Conservation (phyloP, 2,329 filamentous ascomycete species). For the Thermothelomyces thermophilus region DNA sequence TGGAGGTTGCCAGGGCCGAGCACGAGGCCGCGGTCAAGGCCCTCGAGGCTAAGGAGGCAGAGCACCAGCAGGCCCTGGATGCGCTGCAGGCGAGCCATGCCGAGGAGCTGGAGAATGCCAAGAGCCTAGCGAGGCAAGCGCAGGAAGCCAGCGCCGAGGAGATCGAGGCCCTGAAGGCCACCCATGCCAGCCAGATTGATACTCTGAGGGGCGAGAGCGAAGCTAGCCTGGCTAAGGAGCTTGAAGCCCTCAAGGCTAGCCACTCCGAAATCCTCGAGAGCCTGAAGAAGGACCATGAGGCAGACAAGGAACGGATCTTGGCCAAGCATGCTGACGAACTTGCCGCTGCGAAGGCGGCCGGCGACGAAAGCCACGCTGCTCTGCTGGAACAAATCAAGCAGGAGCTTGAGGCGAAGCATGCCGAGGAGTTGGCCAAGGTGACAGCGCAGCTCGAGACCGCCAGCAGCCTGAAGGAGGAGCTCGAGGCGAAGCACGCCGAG, state of each 20-base stretch:
- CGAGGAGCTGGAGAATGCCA: slow-evolving; percentile 51
- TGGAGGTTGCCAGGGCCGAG: slow-evolving; percentile 39
- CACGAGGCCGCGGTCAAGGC: slow-evolving; percentile 40
- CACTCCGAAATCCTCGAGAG: slow-evolving; percentile 39
- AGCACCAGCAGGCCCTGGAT: slow-evolving; percentile 49
- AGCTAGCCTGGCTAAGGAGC: slow-evolving; percentile 29
- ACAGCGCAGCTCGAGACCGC: slow-evolving; percentile 29
- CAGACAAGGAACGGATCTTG: slow-evolving; percentile 35
- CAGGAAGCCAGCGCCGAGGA: slow-evolving; percentile 43
- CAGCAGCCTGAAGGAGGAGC: slow-evolving; percentile 26
- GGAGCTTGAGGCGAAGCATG: slow-evolving; percentile 28
- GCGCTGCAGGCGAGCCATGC: slow-evolving; percentile 51
- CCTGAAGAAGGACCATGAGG: slow-evolving; percentile 36
- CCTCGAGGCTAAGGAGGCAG: slow-evolving; percentile 44
- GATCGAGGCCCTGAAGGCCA: slow-evolving; percentile 48
- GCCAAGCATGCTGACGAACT: slow-evolving; percentile 28
- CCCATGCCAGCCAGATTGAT: slow-evolving; percentile 42
- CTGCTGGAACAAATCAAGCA: slow-evolving; percentile 25
- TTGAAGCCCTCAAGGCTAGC: slow-evolving; percentile 36
- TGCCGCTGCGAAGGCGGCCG: slow-evolving; percentile 24
- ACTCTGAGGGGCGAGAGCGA: slow-evolving; percentile 27
- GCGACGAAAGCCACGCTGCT: slow-evolving; percentile 22
- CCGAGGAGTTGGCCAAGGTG: slow-evolving; percentile 27
- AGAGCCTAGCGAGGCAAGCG: slow-evolving; percentile 45
- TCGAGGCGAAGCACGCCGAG: slow-evolving; percentile 30